These are phyloP conservation scores for Earliella scabrosa DNA, from an alignment of 1,284 basidiomycete species.

Conservation along the genomic window DNA sequence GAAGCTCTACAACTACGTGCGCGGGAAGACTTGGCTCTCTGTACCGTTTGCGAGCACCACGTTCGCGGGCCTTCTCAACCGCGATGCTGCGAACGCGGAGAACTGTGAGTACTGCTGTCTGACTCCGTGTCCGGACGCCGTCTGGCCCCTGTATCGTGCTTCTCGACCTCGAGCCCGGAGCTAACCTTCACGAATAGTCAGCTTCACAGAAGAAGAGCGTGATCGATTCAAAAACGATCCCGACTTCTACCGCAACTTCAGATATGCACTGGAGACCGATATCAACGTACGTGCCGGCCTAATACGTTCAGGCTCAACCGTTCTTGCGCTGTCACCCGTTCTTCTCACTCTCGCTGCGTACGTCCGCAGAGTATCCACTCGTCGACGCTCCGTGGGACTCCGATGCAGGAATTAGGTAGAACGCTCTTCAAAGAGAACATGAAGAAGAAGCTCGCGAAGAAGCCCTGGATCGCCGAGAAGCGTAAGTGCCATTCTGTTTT, in stretches of 20 bases:
- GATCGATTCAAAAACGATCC: slow-evolving; percentile 49
- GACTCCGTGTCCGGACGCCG: slow-evolving; percentile 35
- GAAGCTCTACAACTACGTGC: slow-evolving; percentile 58
- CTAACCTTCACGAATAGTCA: too few relatives aligned
- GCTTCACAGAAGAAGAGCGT: slow-evolving; percentile 63
- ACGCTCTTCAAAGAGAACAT: slow-evolving; percentile 50
- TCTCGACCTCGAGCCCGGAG: too few relatives aligned
- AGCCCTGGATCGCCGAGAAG: slow-evolving; percentile 62
- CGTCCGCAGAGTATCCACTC: too few relatives aligned
- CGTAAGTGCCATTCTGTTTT: too few relatives aligned
- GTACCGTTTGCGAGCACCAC: slow-evolving; percentile 49
- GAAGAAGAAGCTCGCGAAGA: slow-evolving; percentile 53
- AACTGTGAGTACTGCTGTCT: slow-evolving; percentile 47
- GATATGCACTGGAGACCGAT: slow-evolving; percentile 52
- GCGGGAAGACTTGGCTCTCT: slow-evolving; percentile 65
- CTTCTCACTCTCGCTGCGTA: too few relatives aligned
- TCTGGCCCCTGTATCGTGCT: too few relatives aligned
- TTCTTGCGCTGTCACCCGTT: too few relatives aligned
- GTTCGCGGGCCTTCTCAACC: slow-evolving; percentile 42
- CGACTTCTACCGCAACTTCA: slow-evolving; percentile 52
- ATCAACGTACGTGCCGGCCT: slow-evolving; percentile 52
- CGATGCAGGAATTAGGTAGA: slow-evolving; percentile 44
- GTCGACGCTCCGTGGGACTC: slow-evolving; percentile 47
- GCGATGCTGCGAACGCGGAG: slow-evolving; percentile 39
- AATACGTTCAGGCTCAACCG: too few relatives aligned